A percentile compares a stretch with the other conserved stretches of the same genome.
Evolutionary conservation across 805 yeast genomes (phyloP).

Genomic region (Lachancea sp.): DNA sequence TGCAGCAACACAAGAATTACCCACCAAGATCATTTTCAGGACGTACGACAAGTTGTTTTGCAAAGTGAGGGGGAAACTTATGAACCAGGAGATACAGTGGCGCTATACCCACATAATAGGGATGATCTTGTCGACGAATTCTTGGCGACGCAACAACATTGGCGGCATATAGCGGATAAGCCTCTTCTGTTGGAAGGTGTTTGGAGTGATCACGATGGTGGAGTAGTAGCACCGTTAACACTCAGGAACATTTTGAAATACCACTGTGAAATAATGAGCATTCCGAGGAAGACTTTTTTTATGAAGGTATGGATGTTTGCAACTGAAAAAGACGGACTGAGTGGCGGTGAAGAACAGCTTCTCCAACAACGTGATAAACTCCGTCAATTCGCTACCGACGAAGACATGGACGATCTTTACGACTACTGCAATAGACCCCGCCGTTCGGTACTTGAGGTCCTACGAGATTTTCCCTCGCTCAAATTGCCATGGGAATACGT

Average conservation of each 20-base stretch:
- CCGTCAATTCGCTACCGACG: conserved; percentile 62
- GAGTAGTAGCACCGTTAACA: conserved; percentile 55
- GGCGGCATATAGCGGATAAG: conserved; percentile 66
- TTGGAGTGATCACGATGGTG: conserved; percentile 43
- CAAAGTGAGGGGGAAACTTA: conserved; percentile 31
- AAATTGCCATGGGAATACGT: conserved; percentile 69
- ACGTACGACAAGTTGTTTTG: conserved; percentile 62
- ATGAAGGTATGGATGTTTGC: conserved; percentile 69
- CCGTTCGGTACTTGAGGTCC: conserved; percentile 75
- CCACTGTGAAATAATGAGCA: conserved; percentile 74
- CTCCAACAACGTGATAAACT: conserved; percentile 71
- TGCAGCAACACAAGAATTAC: conserved; percentile 57
- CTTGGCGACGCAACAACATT: conserved; percentile 56
- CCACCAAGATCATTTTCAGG: conserved; percentile 73
- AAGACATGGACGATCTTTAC: conserved; percentile 74
- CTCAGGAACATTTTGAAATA: conserved; percentile 64
- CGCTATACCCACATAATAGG: conserved; percentile 70
- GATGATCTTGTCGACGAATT: conserved; percentile 56
- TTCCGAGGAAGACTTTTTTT: conserved; percentile 83
- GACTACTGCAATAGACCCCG: conserved; percentile 93
- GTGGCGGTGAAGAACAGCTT: conserved; percentile 27
- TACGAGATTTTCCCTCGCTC: conserved; percentile 74
- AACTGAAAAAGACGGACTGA: conserved; percentile 37
- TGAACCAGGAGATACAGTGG: conserved; percentile 75
- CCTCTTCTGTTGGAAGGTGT: conserved; percentile 32